These are phyloP conservation scores for Ogataea corticis DNA, from an alignment of 805 yeast species.

Conservation along the genomic window DNA sequence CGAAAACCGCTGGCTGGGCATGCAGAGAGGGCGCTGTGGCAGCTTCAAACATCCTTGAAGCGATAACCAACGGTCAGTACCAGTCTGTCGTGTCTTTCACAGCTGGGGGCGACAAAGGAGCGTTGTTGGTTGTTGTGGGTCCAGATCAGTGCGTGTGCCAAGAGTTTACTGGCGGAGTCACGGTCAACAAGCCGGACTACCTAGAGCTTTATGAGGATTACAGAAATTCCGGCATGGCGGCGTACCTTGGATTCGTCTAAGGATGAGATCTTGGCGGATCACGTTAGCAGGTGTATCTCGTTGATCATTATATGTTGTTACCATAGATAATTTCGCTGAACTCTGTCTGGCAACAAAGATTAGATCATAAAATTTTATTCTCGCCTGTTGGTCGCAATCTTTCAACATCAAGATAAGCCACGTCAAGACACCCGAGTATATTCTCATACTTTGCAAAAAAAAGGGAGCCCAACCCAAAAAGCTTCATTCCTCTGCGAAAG, in stretches of 20 bases:
- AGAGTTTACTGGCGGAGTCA: conserved; percentile 9
- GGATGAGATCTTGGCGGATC: too few relatives aligned
- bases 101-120: background rate
- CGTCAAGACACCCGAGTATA: too few relatives aligned
- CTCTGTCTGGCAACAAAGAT: too few relatives aligned
- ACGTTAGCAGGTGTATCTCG: too few relatives aligned
- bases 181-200: conserved; percentile 13
- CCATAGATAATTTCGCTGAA: too few relatives aligned
- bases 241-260: conserved; percentile 8
- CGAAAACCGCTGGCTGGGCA: conserved; percentile 23
- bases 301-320: too few relatives aligned
- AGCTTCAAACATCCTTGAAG: background rate
- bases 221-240: conserved; percentile 11
- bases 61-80: background rate
- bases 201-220: conserved; percentile 18
- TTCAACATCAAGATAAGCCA: too few relatives aligned
- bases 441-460: too few relatives aligned
- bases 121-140: conserved; percentile 18
- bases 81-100: background rate
- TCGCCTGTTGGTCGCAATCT: too few relatives aligned
- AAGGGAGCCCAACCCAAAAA: too few relatives aligned
- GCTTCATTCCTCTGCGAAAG: too few relatives aligned
- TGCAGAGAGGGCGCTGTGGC: conserved; percentile 10
- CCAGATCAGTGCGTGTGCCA: conserved; percentile 11
- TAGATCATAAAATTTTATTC: too few relatives aligned